Evolutionary conservation across 306 rosid species (phyloP).

Genomic region (Astragalus membranaceus): DNA sequence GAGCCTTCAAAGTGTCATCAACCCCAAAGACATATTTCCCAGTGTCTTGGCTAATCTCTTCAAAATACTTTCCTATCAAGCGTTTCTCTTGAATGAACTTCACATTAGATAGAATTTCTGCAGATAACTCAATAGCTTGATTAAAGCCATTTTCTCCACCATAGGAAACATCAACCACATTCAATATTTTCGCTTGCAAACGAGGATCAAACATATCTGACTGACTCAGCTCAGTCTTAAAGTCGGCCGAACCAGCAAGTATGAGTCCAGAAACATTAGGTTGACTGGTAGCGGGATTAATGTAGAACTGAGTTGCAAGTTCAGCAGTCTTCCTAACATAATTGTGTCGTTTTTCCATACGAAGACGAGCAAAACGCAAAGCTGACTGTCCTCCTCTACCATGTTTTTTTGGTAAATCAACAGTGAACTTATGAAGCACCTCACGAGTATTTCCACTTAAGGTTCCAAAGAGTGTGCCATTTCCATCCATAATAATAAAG

Average conservation of each 20-base stretch:
- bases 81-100: constrained; percentile 86
- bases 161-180: constrained; percentile 84
- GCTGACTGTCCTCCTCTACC: constrained; percentile 98
- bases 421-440: constrained; percentile 80
- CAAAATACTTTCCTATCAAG: constrained; percentile 77
- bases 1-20: constrained; percentile 78
- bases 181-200: constrained; percentile 71
- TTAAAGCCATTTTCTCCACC: constrained; percentile 90
- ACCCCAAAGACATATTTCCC: constrained; percentile 87
- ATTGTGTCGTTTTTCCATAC: constrained; percentile 88
- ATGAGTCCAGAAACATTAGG: constrained; percentile 88
- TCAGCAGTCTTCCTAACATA: constrained; percentile 91
- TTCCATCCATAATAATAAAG: constrained; percentile 86
- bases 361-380: constrained; percentile 82
- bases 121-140: constrained; percentile 81
- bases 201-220: constrained; percentile 95
- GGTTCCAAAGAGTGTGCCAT: constrained; percentile 87
- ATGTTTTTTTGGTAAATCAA: constrained; percentile 82
- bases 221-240: constrained; percentile 89
- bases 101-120: constrained; percentile 71
- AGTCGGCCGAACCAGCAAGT: constrained; percentile 90
- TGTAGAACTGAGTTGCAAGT: constrained; percentile 71
- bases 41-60: constrained; percentile 90
- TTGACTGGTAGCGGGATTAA: constrained; percentile 80
- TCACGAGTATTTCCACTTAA: constrained; percentile 85